These are phyloP conservation scores for Cladochytrium tenue DNA, from an alignment of 371 early-diverging fungal species.

Conservation along the genomic window DNA sequence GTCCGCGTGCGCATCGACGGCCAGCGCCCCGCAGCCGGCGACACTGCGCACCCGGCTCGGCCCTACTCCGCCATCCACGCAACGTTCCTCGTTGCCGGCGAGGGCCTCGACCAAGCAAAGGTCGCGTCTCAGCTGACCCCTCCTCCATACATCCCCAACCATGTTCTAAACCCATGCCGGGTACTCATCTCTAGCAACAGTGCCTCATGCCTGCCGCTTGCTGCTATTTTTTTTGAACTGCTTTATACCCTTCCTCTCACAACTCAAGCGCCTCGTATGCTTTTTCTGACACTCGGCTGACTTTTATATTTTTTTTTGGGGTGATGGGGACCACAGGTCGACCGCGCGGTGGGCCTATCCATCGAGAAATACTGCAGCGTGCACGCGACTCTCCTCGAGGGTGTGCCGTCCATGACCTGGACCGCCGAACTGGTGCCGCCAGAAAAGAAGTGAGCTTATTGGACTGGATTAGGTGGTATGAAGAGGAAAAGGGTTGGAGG, in stretches of 20 bases:
- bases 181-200: too few species aligned
- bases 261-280: neutral
- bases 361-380: slow-evolving; percentile 3
- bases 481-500: neutral
- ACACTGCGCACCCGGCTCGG: neutral
- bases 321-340: neutral
- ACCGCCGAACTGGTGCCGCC: neutral
- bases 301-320: neutral
- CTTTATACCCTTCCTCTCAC: neutral
- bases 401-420: neutral
- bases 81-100: neutral
- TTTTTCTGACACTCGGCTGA: neutral
- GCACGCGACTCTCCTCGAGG: neutral
- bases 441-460: too few species aligned
- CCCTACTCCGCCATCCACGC: neutral
- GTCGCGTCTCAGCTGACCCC: too few species aligned
- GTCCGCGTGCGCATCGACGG: neutral
- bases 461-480: too few species aligned
- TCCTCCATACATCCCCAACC: too few species aligned
- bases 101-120: neutral
- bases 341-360: slow-evolving; percentile 2
- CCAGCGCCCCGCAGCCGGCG: neutral
- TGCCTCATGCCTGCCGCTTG: too few species aligned
- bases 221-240: neutral
- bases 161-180: too few species aligned